These are phyloP conservation scores for Eucalyptus victrix DNA, from an alignment of 345 rosid genomes.

Conservation along the genomic window DNA sequence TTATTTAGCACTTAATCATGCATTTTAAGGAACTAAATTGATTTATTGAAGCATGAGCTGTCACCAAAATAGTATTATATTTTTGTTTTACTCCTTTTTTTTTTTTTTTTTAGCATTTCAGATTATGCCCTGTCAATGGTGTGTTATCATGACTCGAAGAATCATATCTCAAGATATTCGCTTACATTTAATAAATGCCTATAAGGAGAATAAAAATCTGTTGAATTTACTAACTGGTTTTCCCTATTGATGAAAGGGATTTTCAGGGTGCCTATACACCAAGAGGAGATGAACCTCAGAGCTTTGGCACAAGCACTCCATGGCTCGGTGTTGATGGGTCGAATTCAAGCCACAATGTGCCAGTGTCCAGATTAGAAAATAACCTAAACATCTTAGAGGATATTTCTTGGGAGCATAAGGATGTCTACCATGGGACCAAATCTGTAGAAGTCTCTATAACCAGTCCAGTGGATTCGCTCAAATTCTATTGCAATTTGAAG, in stretches of 20 bases:
- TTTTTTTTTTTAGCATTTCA: background rate
- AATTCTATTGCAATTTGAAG: background rate
- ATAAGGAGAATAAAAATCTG: background rate
- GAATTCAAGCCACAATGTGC: background rate
- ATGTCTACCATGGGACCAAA: conserved; percentile 12
- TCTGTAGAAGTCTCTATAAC: conserved; percentile 1
- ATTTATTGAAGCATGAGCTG: background rate
- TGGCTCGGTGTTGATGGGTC: background rate
- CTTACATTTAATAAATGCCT: background rate
- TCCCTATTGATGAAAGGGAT: conserved; percentile 43
- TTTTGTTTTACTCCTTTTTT: background rate
- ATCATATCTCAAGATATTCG: background rate
- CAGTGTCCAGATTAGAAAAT: background rate
- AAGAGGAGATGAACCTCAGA: background rate
- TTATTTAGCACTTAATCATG: background rate
- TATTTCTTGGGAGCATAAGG: conserved; percentile 53
- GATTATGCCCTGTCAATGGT: background rate
- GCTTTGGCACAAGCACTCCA: background rate
- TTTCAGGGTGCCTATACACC: conserved; percentile 26
- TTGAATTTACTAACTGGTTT: background rate
- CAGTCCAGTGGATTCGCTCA: conserved; percentile 8
- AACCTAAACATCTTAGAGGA: background rate
- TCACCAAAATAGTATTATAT: background rate
- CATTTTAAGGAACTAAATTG: background rate
- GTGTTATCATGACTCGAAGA: background rate